A percentile compares a stretch with the other conserved stretches of the same genome.
phyloP scores from a whole-genome alignment of 768 basidiomycete species.

The Psilocybe tampanensis region DNA sequence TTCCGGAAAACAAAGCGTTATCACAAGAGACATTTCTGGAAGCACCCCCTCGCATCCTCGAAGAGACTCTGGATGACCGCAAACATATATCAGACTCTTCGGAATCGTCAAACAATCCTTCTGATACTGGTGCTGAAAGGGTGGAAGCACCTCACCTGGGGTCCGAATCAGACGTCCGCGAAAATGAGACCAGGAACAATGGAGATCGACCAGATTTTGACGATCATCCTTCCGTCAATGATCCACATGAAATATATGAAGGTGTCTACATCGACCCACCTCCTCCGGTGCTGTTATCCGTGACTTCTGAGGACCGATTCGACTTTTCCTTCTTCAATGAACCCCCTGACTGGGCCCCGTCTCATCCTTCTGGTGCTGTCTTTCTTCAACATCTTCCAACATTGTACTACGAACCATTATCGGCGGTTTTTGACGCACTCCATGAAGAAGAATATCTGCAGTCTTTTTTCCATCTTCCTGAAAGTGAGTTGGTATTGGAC shows the following conservation, averaged over 20 bases:
- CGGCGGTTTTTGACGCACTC: conserved; percentile 69
- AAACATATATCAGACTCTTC: background rate
- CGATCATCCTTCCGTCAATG: conserved; percentile 23
- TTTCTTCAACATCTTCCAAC: conserved; percentile 67
- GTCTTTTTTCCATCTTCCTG: conserved; percentile 45
- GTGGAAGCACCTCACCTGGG: background rate
- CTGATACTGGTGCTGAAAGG: background rate
- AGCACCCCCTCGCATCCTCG: too few species aligned
- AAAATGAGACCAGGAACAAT: background rate
- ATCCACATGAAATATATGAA: conserved; percentile 64
- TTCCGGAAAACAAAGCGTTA: too few species aligned
- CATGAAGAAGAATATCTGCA: conserved; percentile 61
- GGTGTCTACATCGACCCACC: conserved; percentile 78
- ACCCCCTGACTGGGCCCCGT: conserved; percentile 34
- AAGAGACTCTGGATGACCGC: too few species aligned
- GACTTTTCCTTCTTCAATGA: conserved; percentile 61
- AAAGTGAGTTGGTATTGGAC: conserved; percentile 68
- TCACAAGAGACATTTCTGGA: too few species aligned
- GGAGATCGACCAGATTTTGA: background rate
- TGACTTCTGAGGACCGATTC: conserved; percentile 38
- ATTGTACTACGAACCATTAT: conserved; percentile 77
- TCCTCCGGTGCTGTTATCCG: conserved; percentile 62
- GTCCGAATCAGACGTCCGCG: background rate
- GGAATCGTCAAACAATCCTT: background rate
- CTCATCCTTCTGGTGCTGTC: conserved; percentile 32